These are phyloP conservation scores for Phlyctochytrium arcticum DNA, from an alignment of 192 early-diverging fungal genomes.

Conservation along the genomic window DNA sequence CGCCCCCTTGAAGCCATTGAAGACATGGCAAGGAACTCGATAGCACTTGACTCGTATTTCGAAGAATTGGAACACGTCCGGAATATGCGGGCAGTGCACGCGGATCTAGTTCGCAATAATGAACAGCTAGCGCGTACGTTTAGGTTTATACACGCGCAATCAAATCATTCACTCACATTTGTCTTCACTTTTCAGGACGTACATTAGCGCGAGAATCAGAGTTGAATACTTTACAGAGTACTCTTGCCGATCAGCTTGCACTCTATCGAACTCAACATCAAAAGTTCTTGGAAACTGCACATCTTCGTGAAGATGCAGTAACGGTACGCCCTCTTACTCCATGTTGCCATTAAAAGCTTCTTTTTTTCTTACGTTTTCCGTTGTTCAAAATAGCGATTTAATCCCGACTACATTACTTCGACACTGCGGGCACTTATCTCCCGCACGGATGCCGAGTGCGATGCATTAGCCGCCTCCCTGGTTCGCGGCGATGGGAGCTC, in stretches of 20 bases:
- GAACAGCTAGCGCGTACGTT: slow-evolving; percentile 20
- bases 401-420: slow-evolving; percentile 28
- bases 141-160: too few species aligned
- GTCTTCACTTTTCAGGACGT: neutral
- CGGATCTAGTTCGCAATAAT: slow-evolving; percentile 16
- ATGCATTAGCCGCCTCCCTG: slow-evolving; percentile 19
- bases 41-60: slow-evolving; percentile 20
- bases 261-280: neutral
- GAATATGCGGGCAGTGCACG: slow-evolving; percentile 17
- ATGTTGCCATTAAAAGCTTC: too few species aligned
- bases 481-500: slow-evolving; percentile 23
- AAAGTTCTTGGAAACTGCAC: neutral
- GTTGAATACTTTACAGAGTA: slow-evolving; percentile 7
- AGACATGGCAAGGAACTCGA: slow-evolving; percentile 19
- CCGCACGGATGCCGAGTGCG: slow-evolving; percentile 28
- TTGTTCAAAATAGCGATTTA: slow-evolving; percentile 32
- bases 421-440: slow-evolving; percentile 15
- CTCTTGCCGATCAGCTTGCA: neutral
- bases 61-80: slow-evolving; percentile 16
- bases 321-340: slow-evolving; percentile 5
- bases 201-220: slow-evolving; percentile 12
- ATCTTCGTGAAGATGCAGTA: slow-evolving; percentile 1
- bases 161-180: too few species aligned
- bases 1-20: slow-evolving; percentile 21
- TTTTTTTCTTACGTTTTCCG: too few species aligned